Conservation (phyloP, 257 asterid genomes). For the Fraxinus pennsylvanica region DNA sequence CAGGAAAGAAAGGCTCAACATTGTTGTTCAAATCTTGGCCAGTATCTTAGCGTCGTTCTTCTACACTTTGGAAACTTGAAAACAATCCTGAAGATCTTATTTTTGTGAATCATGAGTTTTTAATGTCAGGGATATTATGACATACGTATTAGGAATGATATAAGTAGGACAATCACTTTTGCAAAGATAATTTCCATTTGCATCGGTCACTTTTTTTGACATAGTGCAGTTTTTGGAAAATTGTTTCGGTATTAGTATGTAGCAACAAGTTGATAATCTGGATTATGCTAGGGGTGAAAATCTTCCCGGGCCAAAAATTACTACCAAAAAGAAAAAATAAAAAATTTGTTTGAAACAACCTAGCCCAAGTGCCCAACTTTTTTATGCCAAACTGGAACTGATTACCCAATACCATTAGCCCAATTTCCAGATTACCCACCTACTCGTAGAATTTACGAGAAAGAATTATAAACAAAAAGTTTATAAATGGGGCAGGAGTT, state of each 20-base stretch:
- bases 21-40: neutral
- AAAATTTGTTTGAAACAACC: no score
- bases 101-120: neutral
- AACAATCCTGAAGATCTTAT: neutral
- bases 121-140: neutral
- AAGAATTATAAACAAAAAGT: no score
- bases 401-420: no score
- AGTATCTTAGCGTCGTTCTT: neutral
- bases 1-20: neutral
- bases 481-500: no score
- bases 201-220: neutral
- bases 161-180: neutral
- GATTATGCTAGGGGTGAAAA: neutral
- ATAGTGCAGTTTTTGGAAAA: neutral
- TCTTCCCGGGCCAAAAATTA: no score
- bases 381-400: no score
- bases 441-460: no score
- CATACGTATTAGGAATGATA: neutral
- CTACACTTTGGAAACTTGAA: neutral
- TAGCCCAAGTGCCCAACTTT: no score
- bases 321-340: no score
- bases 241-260: neutral
- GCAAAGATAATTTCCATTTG: neutral
- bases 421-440: no score
- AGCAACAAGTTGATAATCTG: neutral